Evolutionary conservation across 352 stramenopile genomes (phyloP).

Genomic region (Bremia lactucae): DNA sequence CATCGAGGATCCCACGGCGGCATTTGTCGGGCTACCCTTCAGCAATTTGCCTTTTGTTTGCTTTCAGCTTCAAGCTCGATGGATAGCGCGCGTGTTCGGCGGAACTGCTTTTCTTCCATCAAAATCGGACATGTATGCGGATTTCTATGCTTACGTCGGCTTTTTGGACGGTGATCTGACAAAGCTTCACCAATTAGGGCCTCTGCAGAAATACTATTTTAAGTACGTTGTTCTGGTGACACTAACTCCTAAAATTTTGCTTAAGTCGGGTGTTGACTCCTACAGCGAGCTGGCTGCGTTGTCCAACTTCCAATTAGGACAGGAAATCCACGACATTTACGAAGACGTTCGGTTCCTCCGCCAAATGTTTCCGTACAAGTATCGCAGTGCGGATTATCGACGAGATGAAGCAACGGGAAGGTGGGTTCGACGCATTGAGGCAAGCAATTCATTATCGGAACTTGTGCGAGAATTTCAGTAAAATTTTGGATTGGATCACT

Average conservation of each 20-base stretch:
- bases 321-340: conserved; percentile 55
- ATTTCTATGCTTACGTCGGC: conserved; percentile 36
- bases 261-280: not conserved
- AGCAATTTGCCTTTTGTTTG: conserved; percentile 72
- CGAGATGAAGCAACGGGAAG: conserved; percentile 29
- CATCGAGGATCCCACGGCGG: conserved; percentile 61
- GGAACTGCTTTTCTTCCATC: conserved; percentile 30
- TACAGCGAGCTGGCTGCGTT: conserved; percentile 27
- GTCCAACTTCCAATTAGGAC: conserved; percentile 29
- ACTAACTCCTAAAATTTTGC: too few relatives aligned
- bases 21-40: conserved; percentile 63
- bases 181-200: conserved; percentile 64
- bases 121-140: conserved; percentile 59
- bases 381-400: conserved; percentile 46
- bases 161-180: conserved; percentile 32
- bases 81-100: conserved; percentile 49
- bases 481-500: too few relatives aligned
- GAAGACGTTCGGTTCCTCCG: conserved; percentile 47
- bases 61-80: conserved; percentile 72
- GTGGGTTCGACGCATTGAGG: conserved; percentile 31
- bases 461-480: conserved; percentile 24
- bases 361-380: conserved; percentile 46
- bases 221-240: conserved; percentile 19
- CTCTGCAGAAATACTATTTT: conserved; percentile 39
- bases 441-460: conserved; percentile 9